A percentile compares a stretch with the other conserved stretches of the same genome.
phyloP scores from a whole-genome alignment of 2,329 filamentous ascomycete species.

The Cladosporium halotolerans region DNA sequence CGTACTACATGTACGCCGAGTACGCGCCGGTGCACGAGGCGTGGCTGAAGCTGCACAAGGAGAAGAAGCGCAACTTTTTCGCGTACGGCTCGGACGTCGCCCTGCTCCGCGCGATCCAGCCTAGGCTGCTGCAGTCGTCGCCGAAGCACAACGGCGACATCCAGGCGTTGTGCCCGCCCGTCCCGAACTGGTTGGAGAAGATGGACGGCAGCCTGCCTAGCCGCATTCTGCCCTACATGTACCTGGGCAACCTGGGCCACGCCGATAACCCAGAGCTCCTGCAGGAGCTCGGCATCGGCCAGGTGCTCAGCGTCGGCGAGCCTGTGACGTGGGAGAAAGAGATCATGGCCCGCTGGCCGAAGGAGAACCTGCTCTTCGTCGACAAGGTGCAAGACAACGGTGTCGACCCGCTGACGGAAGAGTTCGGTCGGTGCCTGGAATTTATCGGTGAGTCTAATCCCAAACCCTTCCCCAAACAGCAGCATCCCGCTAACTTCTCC shows the following conservation, averaged over 20 bases:
- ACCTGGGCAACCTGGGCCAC: constrained; percentile 86
- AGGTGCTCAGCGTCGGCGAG: constrained; percentile 89
- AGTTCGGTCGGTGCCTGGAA: constrained; percentile 77
- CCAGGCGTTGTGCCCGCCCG: constrained; percentile 47
- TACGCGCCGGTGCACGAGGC: constrained; percentile 74
- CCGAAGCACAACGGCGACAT: constrained; percentile 48
- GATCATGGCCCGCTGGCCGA: constrained; percentile 59
- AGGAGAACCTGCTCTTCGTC: constrained; percentile 72
- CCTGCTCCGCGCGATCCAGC: constrained; percentile 69
- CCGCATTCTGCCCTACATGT: constrained; percentile 87
- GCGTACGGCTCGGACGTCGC: constrained; percentile 87
- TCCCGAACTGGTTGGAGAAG: constrained; percentile 73
- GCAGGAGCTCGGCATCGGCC: constrained; percentile 70
- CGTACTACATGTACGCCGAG: constrained; percentile 90
- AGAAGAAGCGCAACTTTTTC: constrained; percentile 86
- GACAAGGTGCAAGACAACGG: constrained; percentile 93
- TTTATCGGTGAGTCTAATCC: constrained; percentile 96
- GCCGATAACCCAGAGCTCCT: constrained; percentile 89
- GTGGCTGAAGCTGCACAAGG: constrained; percentile 78
- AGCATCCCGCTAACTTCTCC: no score
- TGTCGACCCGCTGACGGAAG: constrained; percentile 80
- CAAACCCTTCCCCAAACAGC: no score
- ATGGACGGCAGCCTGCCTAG: constrained; percentile 90
- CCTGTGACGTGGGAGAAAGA: constrained; percentile 72
- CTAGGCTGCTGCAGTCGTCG: constrained; percentile 66